Conservation (phyloP, 2,329 filamentous ascomycete species). For the Elsinoe arachidis region DNA sequence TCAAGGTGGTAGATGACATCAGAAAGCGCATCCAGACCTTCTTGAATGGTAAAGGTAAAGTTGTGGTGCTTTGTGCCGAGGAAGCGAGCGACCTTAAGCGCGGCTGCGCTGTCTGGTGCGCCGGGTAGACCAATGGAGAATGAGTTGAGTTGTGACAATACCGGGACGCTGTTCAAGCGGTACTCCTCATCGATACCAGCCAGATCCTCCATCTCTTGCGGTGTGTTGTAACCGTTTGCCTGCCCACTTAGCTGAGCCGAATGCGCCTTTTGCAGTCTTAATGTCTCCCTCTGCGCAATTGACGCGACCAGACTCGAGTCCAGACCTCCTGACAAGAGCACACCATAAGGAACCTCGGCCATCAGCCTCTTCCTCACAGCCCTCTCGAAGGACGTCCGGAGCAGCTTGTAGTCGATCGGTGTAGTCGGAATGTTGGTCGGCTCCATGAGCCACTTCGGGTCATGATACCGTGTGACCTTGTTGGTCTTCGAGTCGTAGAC, state of each 20-base stretch:
- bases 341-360: constrained; percentile 97
- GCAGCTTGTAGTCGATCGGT: constrained; percentile 72
- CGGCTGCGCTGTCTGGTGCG: constrained; percentile 85
- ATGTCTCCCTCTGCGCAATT: constrained; percentile 88
- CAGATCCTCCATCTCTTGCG: constrained; percentile 58
- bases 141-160: constrained; percentile 91
- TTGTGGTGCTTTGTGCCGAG: constrained; percentile 96
- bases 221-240: constrained; percentile 39
- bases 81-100: constrained; percentile 88
- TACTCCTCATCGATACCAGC: constrained; percentile 93
- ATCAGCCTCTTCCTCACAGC: constrained; percentile 94
- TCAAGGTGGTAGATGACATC: constrained; percentile 98
- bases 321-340: constrained; percentile 85
- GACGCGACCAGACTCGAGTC: constrained; percentile 93
- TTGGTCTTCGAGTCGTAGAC: constrained; percentile 91
- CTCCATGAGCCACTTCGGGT: constrained; percentile 84
- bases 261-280: constrained; percentile 54
- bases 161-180: constrained; percentile 78
- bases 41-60: constrained; percentile 96
- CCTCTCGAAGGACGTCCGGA: constrained; percentile 77
- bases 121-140: constrained; percentile 96
- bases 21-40: constrained; percentile 89
- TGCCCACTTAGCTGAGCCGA: constrained; percentile 34
- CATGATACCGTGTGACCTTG: constrained; percentile 76
- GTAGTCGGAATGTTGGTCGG: constrained; percentile 65